A percentile compares a stretch with the other conserved stretches of the same genome.
Evolutionary conservation across 2,329 filamentous ascomycete genomes (phyloP).

Genomic region (Dothidotthia symphoricarpi): DNA sequence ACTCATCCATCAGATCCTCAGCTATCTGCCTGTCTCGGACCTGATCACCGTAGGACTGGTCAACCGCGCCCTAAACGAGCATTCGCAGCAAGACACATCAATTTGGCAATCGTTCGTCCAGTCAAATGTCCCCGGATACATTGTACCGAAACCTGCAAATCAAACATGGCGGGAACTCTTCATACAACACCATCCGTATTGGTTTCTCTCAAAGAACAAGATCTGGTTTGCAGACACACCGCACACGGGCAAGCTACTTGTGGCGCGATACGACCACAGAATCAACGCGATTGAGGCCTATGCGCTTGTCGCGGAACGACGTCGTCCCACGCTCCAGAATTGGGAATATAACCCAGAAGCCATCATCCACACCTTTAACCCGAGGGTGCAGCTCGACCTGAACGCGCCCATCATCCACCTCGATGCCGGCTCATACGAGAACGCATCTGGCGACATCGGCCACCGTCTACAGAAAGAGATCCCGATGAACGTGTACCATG

Average conservation of each 20-base stretch:
- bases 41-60: slow-evolving; percentile 60
- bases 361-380: slow-evolving; percentile 70
- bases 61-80: slow-evolving; percentile 59
- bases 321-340: slow-evolving; percentile 53
- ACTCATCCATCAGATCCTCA: slow-evolving; percentile 69
- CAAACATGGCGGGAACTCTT: slow-evolving; percentile 71
- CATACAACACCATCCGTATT: slow-evolving; percentile 70
- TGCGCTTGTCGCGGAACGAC: slow-evolving; percentile 66
- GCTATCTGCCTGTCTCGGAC: slow-evolving; percentile 63
- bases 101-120: slow-evolving; percentile 73
- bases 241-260: slow-evolving; percentile 70
- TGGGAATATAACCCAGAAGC: slow-evolving; percentile 67
- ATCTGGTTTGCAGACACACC: slow-evolving; percentile 81
- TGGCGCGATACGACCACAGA: slow-evolving; percentile 72
- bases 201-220: slow-evolving; percentile 78
- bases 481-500: slow-evolving; percentile 46
- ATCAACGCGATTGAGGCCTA: slow-evolving; percentile 78
- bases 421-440: slow-evolving; percentile 30
- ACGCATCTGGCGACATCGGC: slow-evolving; percentile 15
- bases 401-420: slow-evolving; percentile 64
- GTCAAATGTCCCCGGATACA: slow-evolving; percentile 57
- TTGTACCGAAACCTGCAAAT: slow-evolving; percentile 50
- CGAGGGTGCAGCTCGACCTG: slow-evolving; percentile 67
- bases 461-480: slow-evolving; percentile 53
- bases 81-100: slow-evolving; percentile 62